Conservation (phyloP, 495 filamentous ascomycete genomes). For the Apiosordaria backusii region DNA sequence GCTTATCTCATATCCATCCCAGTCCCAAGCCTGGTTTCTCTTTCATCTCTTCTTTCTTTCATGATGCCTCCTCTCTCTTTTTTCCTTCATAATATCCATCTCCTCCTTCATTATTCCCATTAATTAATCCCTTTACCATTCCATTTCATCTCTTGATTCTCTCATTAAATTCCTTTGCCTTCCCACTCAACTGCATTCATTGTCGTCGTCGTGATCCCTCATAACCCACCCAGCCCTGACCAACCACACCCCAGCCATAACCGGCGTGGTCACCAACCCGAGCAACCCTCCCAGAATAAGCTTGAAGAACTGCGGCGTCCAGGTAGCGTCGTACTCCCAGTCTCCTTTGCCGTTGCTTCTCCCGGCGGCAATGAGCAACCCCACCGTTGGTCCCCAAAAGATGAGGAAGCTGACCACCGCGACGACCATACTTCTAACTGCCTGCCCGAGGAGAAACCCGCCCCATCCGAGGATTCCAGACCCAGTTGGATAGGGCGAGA, state of each 20-base stretch:
- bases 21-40: background rate
- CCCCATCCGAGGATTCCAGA: constrained; percentile 15
- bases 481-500: background rate
- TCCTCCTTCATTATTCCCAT: constrained; percentile 5
- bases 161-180: too few species aligned
- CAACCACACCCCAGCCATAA: constrained; percentile 41
- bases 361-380: constrained; percentile 28
- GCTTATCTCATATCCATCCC: background rate
- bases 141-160: background rate
- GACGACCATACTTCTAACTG: constrained; percentile 29
- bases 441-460: constrained; percentile 18
- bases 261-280: constrained; percentile 37
- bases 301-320: constrained; percentile 46
- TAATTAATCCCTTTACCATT: background rate
- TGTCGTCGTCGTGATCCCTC: background rate
- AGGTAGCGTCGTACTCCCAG: constrained; percentile 38
- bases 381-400: constrained; percentile 30
- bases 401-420: constrained; percentile 27
- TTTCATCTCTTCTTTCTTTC: background rate
- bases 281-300: constrained; percentile 38
- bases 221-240: constrained; percentile 40
- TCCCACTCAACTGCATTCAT: background rate
- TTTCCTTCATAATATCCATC: background rate
- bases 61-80: background rate
- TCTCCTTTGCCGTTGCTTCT: constrained; percentile 27